phyloP scores from a whole-genome alignment of 2,329 filamentous ascomycete genomes.

The Pyricularia pennisetigena region DNA sequence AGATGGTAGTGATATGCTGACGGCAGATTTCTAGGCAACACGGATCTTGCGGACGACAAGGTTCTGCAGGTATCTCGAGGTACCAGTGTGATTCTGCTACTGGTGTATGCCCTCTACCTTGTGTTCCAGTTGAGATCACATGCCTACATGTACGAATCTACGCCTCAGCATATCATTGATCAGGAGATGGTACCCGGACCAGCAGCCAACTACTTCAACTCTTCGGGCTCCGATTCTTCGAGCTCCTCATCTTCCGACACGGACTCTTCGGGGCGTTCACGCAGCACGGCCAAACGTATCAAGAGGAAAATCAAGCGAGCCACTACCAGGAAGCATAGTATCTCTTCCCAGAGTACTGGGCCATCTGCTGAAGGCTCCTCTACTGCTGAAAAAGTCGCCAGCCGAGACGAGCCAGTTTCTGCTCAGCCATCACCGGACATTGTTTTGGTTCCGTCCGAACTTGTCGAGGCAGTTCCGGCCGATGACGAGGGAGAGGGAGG shows the following conservation, averaged over 20 bases:
- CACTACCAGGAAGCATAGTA: constrained; percentile 56
- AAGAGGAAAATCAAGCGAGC: constrained; percentile 49
- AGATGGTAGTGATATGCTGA: neutral
- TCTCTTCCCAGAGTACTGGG: constrained; percentile 24
- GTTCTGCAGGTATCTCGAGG: constrained; percentile 68
- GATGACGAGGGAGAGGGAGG: constrained; percentile 13
- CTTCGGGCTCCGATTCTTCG: constrained; percentile 29
- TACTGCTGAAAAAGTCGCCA: neutral
- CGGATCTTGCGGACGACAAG: constrained; percentile 42
- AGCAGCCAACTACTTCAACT: constrained; percentile 54
- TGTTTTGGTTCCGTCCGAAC: neutral
- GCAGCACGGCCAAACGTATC: constrained; percentile 47
- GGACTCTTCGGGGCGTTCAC: constrained; percentile 36
- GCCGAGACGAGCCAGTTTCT: neutral
- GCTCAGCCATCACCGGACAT: neutral
- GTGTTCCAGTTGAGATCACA: constrained; percentile 69
- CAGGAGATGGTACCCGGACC: constrained; percentile 58
- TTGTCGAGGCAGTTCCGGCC: constrained; percentile 2
- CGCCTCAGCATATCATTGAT: constrained; percentile 55
- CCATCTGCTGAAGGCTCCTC: neutral
- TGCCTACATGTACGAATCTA: constrained; percentile 57
- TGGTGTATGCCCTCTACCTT: constrained; percentile 65
- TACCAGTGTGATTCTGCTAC: constrained; percentile 63
- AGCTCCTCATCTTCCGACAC: constrained; percentile 44
- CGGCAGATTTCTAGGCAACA: constrained; percentile 17